A percentile compares a stretch with the other conserved stretches of the same genome.
These are phyloP conservation scores for Neofusicoccum kwambonambiense DNA, from an alignment of 2,329 filamentous ascomycete genomes.

Conservation along the genomic window DNA sequence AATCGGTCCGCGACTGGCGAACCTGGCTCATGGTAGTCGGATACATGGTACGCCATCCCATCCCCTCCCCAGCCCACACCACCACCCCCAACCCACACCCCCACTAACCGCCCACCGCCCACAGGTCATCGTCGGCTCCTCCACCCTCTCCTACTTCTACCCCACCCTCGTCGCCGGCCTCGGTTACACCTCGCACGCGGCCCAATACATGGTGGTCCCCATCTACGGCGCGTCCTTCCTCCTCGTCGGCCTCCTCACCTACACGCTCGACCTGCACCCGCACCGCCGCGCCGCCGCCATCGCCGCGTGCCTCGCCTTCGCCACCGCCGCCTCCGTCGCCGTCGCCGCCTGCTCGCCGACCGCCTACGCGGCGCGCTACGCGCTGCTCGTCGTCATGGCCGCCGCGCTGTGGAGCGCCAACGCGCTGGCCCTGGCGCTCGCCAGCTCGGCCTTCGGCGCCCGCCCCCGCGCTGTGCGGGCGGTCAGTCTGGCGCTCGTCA, in stretches of 20 bases:
- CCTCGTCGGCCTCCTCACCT: constrained; percentile 47
- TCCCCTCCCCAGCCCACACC: neutral
- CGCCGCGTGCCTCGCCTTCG: constrained; percentile 46
- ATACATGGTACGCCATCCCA: constrained; percentile 43
- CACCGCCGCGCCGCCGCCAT: constrained; percentile 51
- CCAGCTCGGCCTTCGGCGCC: constrained; percentile 51
- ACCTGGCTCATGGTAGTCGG: constrained; percentile 51
- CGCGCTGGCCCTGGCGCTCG: constrained; percentile 52
- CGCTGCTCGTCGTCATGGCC: constrained; percentile 56
- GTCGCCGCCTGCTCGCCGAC: constrained; percentile 48
- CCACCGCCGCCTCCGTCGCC: constrained; percentile 33
- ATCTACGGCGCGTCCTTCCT: constrained; percentile 57
- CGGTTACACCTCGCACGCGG: constrained; percentile 45
- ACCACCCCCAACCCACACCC: too few species aligned
- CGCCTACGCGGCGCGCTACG: constrained; percentile 52
- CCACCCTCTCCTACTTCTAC: constrained; percentile 56
- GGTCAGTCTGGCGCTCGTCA: constrained; percentile 54
- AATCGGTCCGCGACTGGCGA: constrained; percentile 46
- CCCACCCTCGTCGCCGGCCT: constrained; percentile 53
- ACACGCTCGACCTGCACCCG: constrained; percentile 49
- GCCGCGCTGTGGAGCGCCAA: constrained; percentile 56
- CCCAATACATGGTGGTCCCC: constrained; percentile 53
- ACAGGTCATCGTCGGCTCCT: constrained; percentile 46
- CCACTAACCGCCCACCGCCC: too few species aligned
- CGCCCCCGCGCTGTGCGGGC: constrained; percentile 53